Evolutionary conservation across 352 stramenopile genomes (phyloP), one percentile per base, ranked within the genome.

Genomic region (Phytophthora cryptogea): DNA sequence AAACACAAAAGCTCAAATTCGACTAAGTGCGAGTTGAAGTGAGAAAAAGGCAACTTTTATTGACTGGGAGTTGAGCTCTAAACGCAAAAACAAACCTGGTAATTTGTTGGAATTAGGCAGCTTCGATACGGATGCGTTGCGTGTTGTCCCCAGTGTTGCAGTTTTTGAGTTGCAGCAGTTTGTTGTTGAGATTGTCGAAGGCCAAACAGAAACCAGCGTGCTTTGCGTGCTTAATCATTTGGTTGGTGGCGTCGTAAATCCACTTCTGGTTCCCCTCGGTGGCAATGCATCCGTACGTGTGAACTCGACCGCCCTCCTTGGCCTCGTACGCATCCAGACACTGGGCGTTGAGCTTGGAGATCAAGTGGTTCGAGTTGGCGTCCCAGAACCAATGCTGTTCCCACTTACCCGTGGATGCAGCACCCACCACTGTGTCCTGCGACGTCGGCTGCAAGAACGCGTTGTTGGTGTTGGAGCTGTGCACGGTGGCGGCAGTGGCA

Each of bases 321-420:
- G 36, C 64, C 57, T 90, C 76, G 62, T 88, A 90, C 10, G 72
- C 78, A 35, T 90, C 78, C 41, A 90, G 55, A 52, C 80, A 90
- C 47, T 72, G 59, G n/a, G 70, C 59, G 47, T 74, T 77, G 62
- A 66, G 66, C 54, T 80, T 78, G 52, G 71, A 74, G 20, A 66
- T 32, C 32, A 89, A 28, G 9, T 59, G 64, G 51, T 81, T 66
- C 30, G 70, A 65, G 42, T 65, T 65, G 31, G 59, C 54, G 47
- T 89, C 72, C 64, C 71, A 89, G 47, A 74, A 72, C 80, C 80
- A 87, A 48, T 70, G 53, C 35, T 82, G 71, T 23, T 44, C 28
- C 47, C 57, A 71, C 33, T 55, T 41, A 27, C 45, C 60, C 3
- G 61, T 56, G 4, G 42, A 59, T 10, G 44, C 10, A 9, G 50